Conservation (phyloP, 2,329 filamentous ascomycete genomes). For the Fusarium goolgardi region DNA sequence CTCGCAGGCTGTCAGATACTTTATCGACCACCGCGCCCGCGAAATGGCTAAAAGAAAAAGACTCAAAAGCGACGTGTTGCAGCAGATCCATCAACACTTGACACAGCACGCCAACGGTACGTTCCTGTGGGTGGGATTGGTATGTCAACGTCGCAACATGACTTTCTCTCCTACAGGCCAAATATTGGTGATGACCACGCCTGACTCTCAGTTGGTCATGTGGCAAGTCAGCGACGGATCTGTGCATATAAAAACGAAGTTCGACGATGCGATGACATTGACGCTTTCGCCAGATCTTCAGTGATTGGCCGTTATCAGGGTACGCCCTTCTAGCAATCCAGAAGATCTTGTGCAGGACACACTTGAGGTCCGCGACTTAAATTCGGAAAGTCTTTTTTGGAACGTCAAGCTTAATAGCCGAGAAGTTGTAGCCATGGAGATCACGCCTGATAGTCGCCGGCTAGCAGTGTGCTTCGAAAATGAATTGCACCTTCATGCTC, state of each 20-base stretch:
- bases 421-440: not conserved
- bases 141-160: not conserved
- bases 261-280: not conserved
- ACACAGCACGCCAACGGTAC: not conserved
- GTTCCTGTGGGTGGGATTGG: not conserved
- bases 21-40: not conserved
- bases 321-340: no score
- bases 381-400: not conserved
- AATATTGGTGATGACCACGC: not conserved
- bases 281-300: not conserved
- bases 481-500: not conserved
- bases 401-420: not conserved
- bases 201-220: not conserved
- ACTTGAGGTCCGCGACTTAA: not conserved
- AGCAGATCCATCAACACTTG: not conserved
- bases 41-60: not conserved
- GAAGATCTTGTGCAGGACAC: not conserved
- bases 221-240: not conserved
- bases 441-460: not conserved
- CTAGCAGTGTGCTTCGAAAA: not conserved
- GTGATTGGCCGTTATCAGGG: not conserved
- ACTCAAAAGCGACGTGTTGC: not conserved
- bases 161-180: not conserved
- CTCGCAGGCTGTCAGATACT: not conserved
- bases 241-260: not conserved